These are phyloP conservation scores for Ascocoryne sarcoides DNA, from an alignment of 2,329 filamentous ascomycete genomes.

Conservation along the genomic window DNA sequence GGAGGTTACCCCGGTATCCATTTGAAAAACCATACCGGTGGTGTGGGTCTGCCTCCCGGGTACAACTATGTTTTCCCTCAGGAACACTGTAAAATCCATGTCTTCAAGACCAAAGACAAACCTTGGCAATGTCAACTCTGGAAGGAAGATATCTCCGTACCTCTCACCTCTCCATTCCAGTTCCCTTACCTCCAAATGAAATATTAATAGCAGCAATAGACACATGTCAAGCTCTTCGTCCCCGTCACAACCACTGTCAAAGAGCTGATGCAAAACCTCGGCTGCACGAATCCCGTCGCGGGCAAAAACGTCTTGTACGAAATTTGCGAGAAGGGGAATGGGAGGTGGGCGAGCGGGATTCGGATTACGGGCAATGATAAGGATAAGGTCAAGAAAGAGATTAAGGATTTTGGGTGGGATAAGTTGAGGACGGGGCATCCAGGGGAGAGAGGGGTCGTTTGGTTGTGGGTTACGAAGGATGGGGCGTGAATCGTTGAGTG, in stretches of 20 bases:
- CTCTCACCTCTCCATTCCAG: no score
- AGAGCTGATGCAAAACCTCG: slow-evolving; percentile 50
- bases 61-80: slow-evolving; percentile 55
- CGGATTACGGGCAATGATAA: slow-evolving; percentile 41
- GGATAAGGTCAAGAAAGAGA: slow-evolving; percentile 38
- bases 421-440: slow-evolving; percentile 37
- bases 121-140: slow-evolving; percentile 55
- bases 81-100: slow-evolving; percentile 50
- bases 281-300: slow-evolving; percentile 40
- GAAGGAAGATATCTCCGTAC: no score
- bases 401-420: slow-evolving; percentile 53
- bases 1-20: slow-evolving; percentile 40
- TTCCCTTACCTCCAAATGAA: no score
- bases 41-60: slow-evolving; percentile 49
- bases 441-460: slow-evolving; percentile 46
- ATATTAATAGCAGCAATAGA: no score
- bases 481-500: not conserved
- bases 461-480: slow-evolving; percentile 48
- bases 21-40: slow-evolving; percentile 48
- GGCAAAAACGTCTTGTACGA: slow-evolving; percentile 51
- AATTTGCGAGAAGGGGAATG: slow-evolving; percentile 44
- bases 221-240: slow-evolving; percentile 39
- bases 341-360: slow-evolving; percentile 50
- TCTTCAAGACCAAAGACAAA: slow-evolving; percentile 39
- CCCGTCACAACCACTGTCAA: slow-evolving; percentile 44